A percentile compares a stretch with the other conserved stretches of the same genome.
Evolutionary conservation across 2,329 filamentous ascomycete species (phyloP).

Genomic region (Clarireedia paspali): DNA sequence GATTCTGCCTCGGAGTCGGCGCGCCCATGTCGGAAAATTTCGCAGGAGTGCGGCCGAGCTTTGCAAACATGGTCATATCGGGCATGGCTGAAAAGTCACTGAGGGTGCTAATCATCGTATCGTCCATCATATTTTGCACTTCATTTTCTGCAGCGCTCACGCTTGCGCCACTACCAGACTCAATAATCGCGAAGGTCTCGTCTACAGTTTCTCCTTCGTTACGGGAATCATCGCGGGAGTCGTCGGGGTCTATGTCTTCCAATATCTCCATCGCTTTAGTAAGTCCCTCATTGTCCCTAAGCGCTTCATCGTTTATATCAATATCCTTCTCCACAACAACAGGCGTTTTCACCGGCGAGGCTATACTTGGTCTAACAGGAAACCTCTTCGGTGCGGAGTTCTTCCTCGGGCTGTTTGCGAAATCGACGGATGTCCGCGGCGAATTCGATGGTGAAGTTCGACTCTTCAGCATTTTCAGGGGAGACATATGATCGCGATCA

Average conservation of each 20-base stretch:
- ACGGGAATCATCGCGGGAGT: constrained; percentile 22
- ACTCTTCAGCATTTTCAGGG: constrained; percentile 27
- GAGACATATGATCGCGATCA: constrained; percentile 21
- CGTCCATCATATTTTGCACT: constrained; percentile 26
- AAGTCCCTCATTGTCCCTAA: constrained; percentile 48
- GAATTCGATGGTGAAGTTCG: constrained; percentile 19
- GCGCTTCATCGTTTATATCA: constrained; percentile 40
- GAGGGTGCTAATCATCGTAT: constrained; percentile 37
- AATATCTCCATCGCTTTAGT: constrained; percentile 55
- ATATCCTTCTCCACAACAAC: constrained; percentile 17
- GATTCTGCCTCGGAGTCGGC: constrained; percentile 29
- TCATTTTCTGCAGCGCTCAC: constrained; percentile 20
- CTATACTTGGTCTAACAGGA: constrained; percentile 44
- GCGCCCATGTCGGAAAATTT: constrained; percentile 39
- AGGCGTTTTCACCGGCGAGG: constrained; percentile 29
- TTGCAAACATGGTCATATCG: constrained; percentile 77
- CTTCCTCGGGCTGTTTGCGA: constrained; percentile 37
- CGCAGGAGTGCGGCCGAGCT: constrained; percentile 58
- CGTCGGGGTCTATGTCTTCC: constrained; percentile 39
- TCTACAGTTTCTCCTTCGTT: constrained; percentile 15
- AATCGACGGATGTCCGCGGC: constrained; percentile 16
- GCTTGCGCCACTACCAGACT: constrained; percentile 28
- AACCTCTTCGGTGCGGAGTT: constrained; percentile 48
- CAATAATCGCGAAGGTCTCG: constrained; percentile 24
- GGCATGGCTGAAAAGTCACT: constrained; percentile 87